Base-by-base conservation (phyloP, 2,329 filamentous ascomycete species). In the Phoma sp. region DNA sequence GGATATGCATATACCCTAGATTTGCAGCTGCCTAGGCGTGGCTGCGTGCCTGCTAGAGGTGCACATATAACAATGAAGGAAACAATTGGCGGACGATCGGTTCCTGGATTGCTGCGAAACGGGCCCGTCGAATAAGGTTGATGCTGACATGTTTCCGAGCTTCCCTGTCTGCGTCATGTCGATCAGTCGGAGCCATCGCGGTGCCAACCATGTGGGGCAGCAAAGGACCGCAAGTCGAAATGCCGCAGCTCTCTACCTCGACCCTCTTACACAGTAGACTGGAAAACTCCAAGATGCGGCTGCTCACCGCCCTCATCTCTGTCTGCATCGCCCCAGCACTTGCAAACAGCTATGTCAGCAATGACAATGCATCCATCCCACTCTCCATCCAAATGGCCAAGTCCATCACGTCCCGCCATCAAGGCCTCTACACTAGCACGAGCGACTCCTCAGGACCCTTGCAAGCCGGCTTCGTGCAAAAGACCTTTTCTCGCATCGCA, bases 381-480 rank as follows among this genome's bases (percentile, higher is more conserved):
- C 51, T 60, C 24, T 64, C 63, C n/a, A n/a, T 65, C 13, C 57
- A 55, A 35, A 65, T 65, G 73, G 59, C 71, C 6, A 48, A 63
- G 6, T 73, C 69, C 21, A 74, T 70, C 41, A 69, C 74, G 19
- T 67, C 64, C 7, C 64, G 73, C 7, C 53, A 62, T 10, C 65
- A 76, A 59, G 73, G 74, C 15, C 62, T 74, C 29, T 53, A 67
- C 58, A 62, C 31, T 38, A 62, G 41, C 35, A n/a, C 40, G 12
- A 43, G 48, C 21, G 66, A 65, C 44, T 27, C 36, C 7, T 69
- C 68, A 15, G 63, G 51, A 1, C 57, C 64, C 2, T 63, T 75
- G 21, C 69, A 75, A 52, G 57, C 72, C 2, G 72, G 70, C 5
- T 60, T 75, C 24, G 68, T 70, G n/a, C 72, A 74, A 44, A 72